phyloP scores from a whole-genome alignment of 257 asterid species.

The Handroanthus guayacan region DNA sequence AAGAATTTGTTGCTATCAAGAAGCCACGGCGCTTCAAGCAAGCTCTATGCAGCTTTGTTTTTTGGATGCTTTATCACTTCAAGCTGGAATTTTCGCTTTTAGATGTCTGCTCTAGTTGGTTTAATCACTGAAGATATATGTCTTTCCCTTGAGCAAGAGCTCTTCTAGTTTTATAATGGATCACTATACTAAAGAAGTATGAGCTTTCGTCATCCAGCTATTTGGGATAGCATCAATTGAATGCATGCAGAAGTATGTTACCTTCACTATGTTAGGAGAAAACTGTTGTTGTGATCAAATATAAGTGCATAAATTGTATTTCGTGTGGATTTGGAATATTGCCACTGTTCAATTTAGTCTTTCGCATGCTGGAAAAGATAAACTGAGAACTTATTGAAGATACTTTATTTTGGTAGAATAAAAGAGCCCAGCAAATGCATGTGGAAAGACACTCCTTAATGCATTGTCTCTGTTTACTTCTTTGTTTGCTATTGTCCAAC shows the following conservation, averaged over 20 bases:
- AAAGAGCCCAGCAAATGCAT: constrained; percentile 6
- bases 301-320: constrained; percentile 16
- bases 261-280: neutral
- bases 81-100: neutral
- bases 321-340: neutral
- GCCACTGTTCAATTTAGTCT: constrained; percentile 9
- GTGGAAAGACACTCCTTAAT: neutral
- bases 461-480: neutral
- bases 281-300: neutral
- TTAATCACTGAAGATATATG: neutral
- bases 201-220: neutral
- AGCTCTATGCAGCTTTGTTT: neutral
- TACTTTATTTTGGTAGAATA: neutral
- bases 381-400: constrained; percentile 8
- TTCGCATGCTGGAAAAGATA: constrained; percentile 9
- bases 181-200: neutral
- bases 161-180: neutral
- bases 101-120: constrained; percentile 17
- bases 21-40: neutral
- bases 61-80: neutral
- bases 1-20: no score
- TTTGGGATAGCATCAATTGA: neutral
- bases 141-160: neutral
- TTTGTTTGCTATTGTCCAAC: neutral
- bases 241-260: constrained; percentile 1